phyloP scores from a whole-genome alignment of 768 basidiomycete genomes.

The Pleurotus eryngii region DNA sequence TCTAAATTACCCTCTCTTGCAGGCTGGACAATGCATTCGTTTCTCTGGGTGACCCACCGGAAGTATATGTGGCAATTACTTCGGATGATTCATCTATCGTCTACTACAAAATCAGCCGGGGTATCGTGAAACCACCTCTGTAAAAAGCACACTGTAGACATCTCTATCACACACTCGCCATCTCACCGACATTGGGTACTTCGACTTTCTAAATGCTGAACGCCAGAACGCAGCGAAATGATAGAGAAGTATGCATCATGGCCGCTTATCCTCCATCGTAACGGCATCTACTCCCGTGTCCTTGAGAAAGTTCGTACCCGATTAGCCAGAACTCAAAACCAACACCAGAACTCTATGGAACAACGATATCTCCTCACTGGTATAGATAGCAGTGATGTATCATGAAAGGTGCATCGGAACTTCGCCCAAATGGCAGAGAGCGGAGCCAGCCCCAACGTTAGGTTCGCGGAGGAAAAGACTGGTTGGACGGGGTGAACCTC shows the following conservation, averaged over 20 bases:
- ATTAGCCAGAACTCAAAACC: not conserved
- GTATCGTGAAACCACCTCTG: constrained; percentile 71
- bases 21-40: constrained; percentile 62
- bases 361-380: not conserved
- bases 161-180: not conserved
- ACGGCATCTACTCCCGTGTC: not conserved
- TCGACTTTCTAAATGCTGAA: not conserved
- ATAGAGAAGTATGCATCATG: not conserved
- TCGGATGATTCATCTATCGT: constrained; percentile 80
- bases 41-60: constrained; percentile 40
- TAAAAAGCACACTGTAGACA: constrained; percentile 20
- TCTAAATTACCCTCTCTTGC: not conserved
- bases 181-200: not conserved
- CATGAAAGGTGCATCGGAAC: not conserved
- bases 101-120: constrained; percentile 78
- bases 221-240: not conserved
- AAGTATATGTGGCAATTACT: constrained; percentile 68
- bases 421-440: not conserved
- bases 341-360: not conserved
- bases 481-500: constrained; percentile 36
- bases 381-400: not conserved
- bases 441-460: not conserved
- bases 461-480: constrained; percentile 34
- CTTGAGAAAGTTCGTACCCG: not conserved
- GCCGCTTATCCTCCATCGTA: not conserved